phyloP scores from a whole-genome alignment of 352 stramenopile genomes.

The Globisporangium nagaii region DNA sequence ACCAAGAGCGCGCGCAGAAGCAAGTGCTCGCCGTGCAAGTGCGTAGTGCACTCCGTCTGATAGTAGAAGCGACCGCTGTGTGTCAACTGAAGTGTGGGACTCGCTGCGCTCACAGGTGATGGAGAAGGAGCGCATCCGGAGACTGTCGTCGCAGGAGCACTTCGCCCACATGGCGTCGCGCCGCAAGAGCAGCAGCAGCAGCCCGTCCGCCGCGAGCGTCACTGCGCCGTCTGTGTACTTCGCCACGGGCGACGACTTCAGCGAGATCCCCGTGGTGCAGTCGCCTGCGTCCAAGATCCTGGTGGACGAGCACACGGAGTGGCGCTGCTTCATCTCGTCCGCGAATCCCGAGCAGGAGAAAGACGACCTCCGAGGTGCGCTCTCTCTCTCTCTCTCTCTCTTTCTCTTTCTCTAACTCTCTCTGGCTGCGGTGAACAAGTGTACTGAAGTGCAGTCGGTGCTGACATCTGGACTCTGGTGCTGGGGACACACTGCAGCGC shows the following conservation, averaged over 20 bases:
- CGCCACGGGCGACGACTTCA: conserved; percentile 19
- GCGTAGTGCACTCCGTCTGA: too few species aligned
- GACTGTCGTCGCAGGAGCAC: conserved; percentile 46
- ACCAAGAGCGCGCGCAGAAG: conserved; percentile 20
- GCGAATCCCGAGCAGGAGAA: conserved; percentile 57
- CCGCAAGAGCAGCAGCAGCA: conserved; percentile 7
- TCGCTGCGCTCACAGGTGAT: too few species aligned
- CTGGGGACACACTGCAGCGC: too few species aligned
- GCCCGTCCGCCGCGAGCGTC: background rate
- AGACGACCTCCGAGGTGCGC: conserved; percentile 50
- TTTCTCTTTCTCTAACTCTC: too few species aligned
- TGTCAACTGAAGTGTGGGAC: too few species aligned
- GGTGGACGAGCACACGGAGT: conserved; percentile 54
- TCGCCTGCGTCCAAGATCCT: conserved; percentile 47
- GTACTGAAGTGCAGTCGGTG: background rate
- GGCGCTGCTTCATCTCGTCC: conserved; percentile 62
- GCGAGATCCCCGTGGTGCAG: conserved; percentile 60
- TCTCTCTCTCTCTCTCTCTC: too few species aligned
- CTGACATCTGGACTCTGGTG: too few species aligned
- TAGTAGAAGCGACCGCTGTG: too few species aligned
- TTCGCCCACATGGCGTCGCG: conserved; percentile 21
- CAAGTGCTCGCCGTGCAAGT: conserved; percentile 32
- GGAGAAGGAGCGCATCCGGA: conserved; percentile 51
- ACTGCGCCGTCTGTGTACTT: background rate
- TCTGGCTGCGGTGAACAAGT: too few species aligned